Base-by-base conservation (phyloP, 768 basidiomycete genomes). In the Podaxis mareebaensis region DNA sequence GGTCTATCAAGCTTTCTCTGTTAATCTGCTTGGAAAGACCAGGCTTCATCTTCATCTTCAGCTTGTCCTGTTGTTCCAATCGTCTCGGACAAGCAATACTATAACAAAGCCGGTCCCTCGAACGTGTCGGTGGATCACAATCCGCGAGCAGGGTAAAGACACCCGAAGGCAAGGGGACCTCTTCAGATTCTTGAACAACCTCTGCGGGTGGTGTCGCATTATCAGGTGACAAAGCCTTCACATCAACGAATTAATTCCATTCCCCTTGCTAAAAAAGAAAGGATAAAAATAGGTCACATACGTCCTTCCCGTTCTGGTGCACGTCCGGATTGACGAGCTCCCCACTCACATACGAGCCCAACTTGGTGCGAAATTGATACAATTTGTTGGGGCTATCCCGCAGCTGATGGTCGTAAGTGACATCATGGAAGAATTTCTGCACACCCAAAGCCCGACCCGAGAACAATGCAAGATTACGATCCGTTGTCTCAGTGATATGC, bases 341-440 rank as follows among this genome's bases (percentile, higher is more conserved):
- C 28, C 90, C 91, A 62, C 89, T 89, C 63, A 91, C 90, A 71
- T 95, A 95, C 3, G 92, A 93, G 70, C 89, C 93, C 42, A 97
- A 72, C 70, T 89, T 87, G 53, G 92, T 89, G 66, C 88, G 83
- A 76, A 99, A 99, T 72, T 96, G 95, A 75, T 98, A 99, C 33
- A 99, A 76, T 76, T 99, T 97, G 65, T 83, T 83, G 0, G 88
- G 79, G 69, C 88, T 94, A 75, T 99, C 97, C 56, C 97, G 81
- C 61, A 99, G 74, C 13, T 96, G 90, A 74, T 99, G 97, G 71
- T 98, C 96, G 72, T 99, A 99, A 8, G 96, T 98, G 67, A 99
- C 97, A 70, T 99, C 97, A 71, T 99, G 97, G 73, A 99, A 99
- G 78, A 95, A 99, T 78, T 98, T 99, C 75, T 99, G 97, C 8